These are phyloP conservation scores for Dothistroma pini DNA, from an alignment of 2,329 filamentous ascomycete genomes.

Conservation along the genomic window DNA sequence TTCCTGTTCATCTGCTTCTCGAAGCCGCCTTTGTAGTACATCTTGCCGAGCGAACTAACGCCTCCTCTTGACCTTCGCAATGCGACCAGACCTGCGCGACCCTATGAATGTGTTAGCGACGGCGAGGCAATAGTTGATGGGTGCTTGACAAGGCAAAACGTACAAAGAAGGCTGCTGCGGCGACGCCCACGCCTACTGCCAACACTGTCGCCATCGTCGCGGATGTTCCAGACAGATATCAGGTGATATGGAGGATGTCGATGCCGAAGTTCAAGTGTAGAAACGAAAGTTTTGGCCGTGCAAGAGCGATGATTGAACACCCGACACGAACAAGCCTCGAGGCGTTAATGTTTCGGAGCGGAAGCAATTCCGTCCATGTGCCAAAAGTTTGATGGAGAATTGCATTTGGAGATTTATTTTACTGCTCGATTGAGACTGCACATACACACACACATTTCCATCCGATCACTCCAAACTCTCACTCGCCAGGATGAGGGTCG, in stretches of 20 bases:
- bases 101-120: slow-evolving; percentile 51
- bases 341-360: not conserved
- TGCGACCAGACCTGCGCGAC: slow-evolving; percentile 87
- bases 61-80: slow-evolving; percentile 76
- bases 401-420: not conserved
- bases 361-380: not conserved
- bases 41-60: slow-evolving; percentile 72
- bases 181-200: slow-evolving; percentile 58
- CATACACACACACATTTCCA: not conserved
- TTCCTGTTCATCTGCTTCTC: slow-evolving; percentile 89
- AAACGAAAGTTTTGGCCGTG: not conserved
- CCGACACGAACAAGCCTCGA: no score
- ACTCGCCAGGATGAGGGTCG: slow-evolving; percentile 44
- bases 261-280: no score
- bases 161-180: slow-evolving; percentile 64
- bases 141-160: slow-evolving; percentile 19
- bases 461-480: not conserved
- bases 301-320: not conserved
- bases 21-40: slow-evolving; percentile 99
- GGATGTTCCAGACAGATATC: not conserved
- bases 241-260: not conserved
- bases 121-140: not conserved
- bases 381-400: not conserved
- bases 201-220: slow-evolving; percentile 57
- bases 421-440: not conserved